Base-by-base conservation (phyloP, 441 rosid genomes). In the Eutrema salsugineum region DNA sequence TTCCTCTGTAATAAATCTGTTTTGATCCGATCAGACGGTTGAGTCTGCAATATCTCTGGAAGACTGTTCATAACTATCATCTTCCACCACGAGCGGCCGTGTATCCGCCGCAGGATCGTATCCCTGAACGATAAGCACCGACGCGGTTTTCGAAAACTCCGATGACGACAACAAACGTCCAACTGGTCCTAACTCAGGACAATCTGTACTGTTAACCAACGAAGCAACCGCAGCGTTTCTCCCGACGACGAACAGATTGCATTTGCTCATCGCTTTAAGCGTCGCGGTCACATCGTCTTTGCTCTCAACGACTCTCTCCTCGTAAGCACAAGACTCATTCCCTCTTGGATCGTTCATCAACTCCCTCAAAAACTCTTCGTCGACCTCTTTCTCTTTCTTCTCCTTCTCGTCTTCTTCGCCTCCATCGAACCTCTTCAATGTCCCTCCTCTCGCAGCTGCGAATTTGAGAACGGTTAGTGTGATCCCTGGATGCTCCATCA, bases 401-500 rank as follows among this genome's bases (percentile, higher is more conserved):
- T 38, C 72, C 7, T 39, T 71, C 3, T 72, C 77, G 7, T 17
- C 78, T 2, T 55, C 63, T 20, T 40, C 72, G 1, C 67, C 68
- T 11, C 56, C 48, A 16, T 66, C 79, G 42, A 75, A 75, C 16
- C 8, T 63, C 60, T 63, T 75, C 17, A 75, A 0, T 2, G 79
- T 69, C 1, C 79, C 79, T 63, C 79, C 79, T 63, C 47, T 66
- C 27, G 68, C 60, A 14, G 86, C 78, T 16, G 22, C 70, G 40
- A 87, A 85, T 24, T 79, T 76, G 33, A 81, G 27, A 15, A 83
- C 82, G 2, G 68, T 83, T 28, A 87, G 77, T 48, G 70, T 60
- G 66, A 87, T 83, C 33, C 91, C 89, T 0, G 88, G 88, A 73
- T 87, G 91, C 72, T 85, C 89, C 8, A 83, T 89, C 91, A 87